phyloP scores from a whole-genome alignment of 1,139 yeast species.

The Candida frijolesensis region DNA sequence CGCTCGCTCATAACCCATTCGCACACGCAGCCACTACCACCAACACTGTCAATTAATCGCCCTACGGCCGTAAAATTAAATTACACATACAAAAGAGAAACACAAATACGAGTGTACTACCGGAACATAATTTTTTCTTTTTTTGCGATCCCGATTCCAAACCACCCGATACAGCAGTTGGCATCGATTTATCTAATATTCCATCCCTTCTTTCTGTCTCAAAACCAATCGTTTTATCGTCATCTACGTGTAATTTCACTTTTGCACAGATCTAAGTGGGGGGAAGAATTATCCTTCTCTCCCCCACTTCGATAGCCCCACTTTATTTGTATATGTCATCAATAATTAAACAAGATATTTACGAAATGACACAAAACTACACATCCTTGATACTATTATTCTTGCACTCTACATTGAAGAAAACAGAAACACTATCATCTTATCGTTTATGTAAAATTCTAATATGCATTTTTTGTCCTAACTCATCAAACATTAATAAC shows the following conservation, averaged over 20 bases:
- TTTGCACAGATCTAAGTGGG: too few relatives aligned
- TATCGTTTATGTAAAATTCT: not conserved
- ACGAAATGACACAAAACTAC: not conserved
- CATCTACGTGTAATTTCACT: too few relatives aligned
- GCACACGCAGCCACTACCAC: too few relatives aligned
- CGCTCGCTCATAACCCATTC: not conserved
- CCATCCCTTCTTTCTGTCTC: not conserved
- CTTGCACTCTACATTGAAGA: too few relatives aligned
- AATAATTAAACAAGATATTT: not conserved
- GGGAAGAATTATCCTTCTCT: not conserved
- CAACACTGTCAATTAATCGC: too few relatives aligned
- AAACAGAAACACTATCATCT: not conserved
- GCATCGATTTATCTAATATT: not conserved
- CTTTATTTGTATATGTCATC: not conserved
- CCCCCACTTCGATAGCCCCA: not conserved
- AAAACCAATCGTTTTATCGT: not conserved
- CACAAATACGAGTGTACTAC: too few relatives aligned
- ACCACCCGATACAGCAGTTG: too few relatives aligned
- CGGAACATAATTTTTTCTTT: not conserved
- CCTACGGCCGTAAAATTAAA: too few relatives aligned
- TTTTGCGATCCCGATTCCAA: not conserved
- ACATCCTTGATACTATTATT: not conserved
- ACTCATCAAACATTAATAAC: conserved; percentile 1
- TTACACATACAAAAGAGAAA: too few relatives aligned
- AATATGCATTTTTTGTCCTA: conserved; percentile 1